Conservation (phyloP, 805 yeast genomes). For the Saccharomycopsis capsularis region DNA sequence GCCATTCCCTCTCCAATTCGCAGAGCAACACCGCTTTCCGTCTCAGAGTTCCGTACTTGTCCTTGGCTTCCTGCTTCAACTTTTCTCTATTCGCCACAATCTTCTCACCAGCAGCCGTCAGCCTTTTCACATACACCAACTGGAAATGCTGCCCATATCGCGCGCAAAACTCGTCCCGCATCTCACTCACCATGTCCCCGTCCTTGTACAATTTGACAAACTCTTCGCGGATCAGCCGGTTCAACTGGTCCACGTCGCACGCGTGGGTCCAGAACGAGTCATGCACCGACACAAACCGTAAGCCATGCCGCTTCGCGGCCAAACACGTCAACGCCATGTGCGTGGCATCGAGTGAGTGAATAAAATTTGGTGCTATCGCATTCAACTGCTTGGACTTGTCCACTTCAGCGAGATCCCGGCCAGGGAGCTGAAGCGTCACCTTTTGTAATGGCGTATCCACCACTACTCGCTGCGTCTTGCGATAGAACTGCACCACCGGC, state of each 20-base stretch:
- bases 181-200: conserved; percentile 1
- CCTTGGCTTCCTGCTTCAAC: too few species aligned
- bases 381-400: not conserved
- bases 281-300: conserved; percentile 90
- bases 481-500: conserved; percentile 7
- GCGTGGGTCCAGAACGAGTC: conserved; percentile 99
- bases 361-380: conserved; percentile 34
- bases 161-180: conserved; percentile 1
- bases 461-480: not conserved
- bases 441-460: conserved; percentile 3
- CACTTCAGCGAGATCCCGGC: not conserved
- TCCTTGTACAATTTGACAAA: conserved; percentile 40
- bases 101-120: not conserved
- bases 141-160: conserved; percentile 2
- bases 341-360: conserved; percentile 93
- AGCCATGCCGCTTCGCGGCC: conserved; percentile 54
- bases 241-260: conserved; percentile 67
- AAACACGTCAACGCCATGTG: conserved; percentile 90
- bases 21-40: too few species aligned
- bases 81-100: not conserved
- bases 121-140: not conserved
- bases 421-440: not conserved
- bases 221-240: conserved; percentile 59
- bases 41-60: too few species aligned
- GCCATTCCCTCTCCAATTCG: too few species aligned